phyloP scores from a whole-genome alignment of 2,329 filamentous ascomycete genomes.

The Eutypella sp. region DNA sequence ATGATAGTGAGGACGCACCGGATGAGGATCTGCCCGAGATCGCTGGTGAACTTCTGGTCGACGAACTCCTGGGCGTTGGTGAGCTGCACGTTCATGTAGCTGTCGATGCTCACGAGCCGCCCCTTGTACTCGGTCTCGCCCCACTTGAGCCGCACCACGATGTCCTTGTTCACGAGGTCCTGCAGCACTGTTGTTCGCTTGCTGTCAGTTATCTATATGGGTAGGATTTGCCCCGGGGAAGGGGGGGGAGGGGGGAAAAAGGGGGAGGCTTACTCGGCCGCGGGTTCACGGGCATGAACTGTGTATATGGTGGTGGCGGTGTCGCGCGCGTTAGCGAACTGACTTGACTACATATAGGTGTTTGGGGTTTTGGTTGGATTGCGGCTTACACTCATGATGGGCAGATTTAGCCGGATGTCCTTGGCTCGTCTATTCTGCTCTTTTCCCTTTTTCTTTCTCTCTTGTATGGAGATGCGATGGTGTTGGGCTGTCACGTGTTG shows the following conservation, averaged over 20 bases:
- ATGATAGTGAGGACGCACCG: slow-evolving; percentile 47
- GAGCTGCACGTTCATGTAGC: slow-evolving; percentile 98
- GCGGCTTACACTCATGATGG: slow-evolving; percentile 31
- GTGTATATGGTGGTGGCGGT: too few relatives aligned
- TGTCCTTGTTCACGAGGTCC: slow-evolving; percentile 69
- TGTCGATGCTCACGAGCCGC: slow-evolving; percentile 85
- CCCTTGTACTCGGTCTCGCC: slow-evolving; percentile 97
- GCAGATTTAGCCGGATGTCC: slow-evolving; percentile 12
- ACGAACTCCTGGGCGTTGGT: slow-evolving; percentile 89
- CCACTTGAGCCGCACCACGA: slow-evolving; percentile 95
- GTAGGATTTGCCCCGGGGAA: too few relatives aligned
- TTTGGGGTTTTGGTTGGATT: too few relatives aligned
- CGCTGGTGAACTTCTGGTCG: slow-evolving; percentile 77
- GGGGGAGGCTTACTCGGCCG: slow-evolving; percentile 67
- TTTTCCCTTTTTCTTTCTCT: too few relatives aligned
- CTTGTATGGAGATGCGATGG: too few relatives aligned
- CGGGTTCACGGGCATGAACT: slow-evolving; percentile 93
- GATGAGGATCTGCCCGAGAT: slow-evolving; percentile 87
- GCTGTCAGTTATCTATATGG: too few relatives aligned
- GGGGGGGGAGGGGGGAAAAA: slow-evolving; percentile 4
- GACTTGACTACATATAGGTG: too few relatives aligned
- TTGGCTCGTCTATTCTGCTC: not conserved
- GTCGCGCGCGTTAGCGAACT: not conserved
- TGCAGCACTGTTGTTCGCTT: slow-evolving; percentile 1
- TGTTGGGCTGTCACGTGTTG: too few relatives aligned